Conservation (phyloP, 495 filamentous ascomycete species). For the Daldinia decipiens region DNA sequence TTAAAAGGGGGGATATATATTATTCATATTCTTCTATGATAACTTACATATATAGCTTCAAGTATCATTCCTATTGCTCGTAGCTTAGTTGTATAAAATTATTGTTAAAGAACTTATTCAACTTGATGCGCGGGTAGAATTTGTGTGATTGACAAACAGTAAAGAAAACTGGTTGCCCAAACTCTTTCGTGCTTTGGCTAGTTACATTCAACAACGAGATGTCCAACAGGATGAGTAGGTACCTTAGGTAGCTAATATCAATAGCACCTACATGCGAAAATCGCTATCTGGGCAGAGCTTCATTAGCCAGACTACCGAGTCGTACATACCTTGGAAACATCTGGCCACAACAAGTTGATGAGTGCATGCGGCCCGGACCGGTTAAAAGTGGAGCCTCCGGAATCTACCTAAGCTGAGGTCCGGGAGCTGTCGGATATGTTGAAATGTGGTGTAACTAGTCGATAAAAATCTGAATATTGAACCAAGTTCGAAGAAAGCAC, state of each 20-base stretch:
- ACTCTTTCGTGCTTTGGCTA: too few relatives aligned
- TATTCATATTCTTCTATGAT: too few relatives aligned
- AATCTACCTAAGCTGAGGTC: slow-evolving; percentile 5
- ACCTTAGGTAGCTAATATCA: too few relatives aligned
- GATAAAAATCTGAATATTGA: neutral
- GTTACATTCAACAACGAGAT: neutral
- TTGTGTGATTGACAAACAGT: too few relatives aligned
- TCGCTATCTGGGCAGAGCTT: neutral
- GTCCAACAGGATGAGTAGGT: neutral
- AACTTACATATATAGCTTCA: too few relatives aligned
- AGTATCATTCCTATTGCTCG: too few relatives aligned
- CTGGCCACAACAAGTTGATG: neutral
- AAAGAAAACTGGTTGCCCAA: too few relatives aligned
- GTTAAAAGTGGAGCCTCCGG: slow-evolving; percentile 28
- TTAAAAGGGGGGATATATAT: too few relatives aligned
- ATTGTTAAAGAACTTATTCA: too few relatives aligned
- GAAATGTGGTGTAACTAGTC: neutral
- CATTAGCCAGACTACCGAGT: neutral
- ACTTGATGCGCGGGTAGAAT: too few relatives aligned
- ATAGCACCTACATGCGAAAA: neutral
- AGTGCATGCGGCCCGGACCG: slow-evolving; percentile 19
- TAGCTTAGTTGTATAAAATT: too few relatives aligned
- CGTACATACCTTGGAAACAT: neutral
- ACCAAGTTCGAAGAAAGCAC: neutral
- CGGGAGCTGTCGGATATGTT: slow-evolving; percentile 3